A percentile compares a stretch with the other conserved stretches of the same genome.
phyloP scores from a whole-genome alignment of 345 rosid species.

The Cardiospermum halicacabum region DNA sequence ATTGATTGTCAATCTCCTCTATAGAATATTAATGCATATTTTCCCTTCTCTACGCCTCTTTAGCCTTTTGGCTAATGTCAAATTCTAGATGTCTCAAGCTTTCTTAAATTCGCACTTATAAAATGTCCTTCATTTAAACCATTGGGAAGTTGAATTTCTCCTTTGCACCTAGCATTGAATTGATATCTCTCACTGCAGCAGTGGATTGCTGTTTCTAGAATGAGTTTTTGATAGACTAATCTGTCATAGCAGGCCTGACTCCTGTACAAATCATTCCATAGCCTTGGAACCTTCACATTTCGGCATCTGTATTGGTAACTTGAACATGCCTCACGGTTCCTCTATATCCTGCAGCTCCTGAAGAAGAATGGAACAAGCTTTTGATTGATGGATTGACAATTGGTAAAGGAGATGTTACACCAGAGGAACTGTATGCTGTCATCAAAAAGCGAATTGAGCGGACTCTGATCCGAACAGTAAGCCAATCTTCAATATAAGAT shows the following conservation, averaged over 20 bases:
- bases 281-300: not conserved
- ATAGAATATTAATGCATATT: not conserved
- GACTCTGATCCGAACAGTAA: slow-evolving; percentile 77
- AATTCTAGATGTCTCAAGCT: slow-evolving; percentile 1
- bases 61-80: not conserved
- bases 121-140: not conserved
- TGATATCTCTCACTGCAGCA: not conserved
- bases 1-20: not conserved
- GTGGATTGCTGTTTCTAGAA: not conserved
- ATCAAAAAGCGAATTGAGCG: slow-evolving; percentile 75
- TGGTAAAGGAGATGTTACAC: slow-evolving; percentile 61
- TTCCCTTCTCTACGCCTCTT: not conserved
- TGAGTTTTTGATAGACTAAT: too few relatives aligned
- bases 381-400: slow-evolving; percentile 61
- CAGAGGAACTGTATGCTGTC: slow-evolving; percentile 65
- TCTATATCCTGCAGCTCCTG: slow-evolving; percentile 60
- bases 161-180: not conserved
- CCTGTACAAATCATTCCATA: not conserved
- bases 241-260: not conserved
- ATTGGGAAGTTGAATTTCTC: not conserved
- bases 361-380: slow-evolving; percentile 78
- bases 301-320: not conserved
- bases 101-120: not conserved
- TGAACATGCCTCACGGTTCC: not conserved
- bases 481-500: slow-evolving; percentile 8